Evolutionary conservation across 2,329 filamentous ascomycete species (phyloP), one percentile per base, ranked within the genome.

Genomic region (Ophiocordyceps robertsii): DNA sequence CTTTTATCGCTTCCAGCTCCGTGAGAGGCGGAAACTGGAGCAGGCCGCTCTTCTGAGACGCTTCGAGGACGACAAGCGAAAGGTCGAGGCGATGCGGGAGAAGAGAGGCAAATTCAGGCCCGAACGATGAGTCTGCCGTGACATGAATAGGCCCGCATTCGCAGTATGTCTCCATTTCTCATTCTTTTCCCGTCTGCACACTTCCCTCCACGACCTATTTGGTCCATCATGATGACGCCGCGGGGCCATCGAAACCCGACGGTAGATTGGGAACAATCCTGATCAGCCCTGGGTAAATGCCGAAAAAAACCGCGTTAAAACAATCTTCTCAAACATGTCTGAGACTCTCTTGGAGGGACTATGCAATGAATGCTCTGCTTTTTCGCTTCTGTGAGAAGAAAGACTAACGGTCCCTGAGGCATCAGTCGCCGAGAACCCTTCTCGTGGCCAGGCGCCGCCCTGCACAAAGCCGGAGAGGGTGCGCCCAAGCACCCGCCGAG

Each of bases 1-100:
- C 60, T 93, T 93, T 57, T 93, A 93, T 60, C 70, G 85, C 45
- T 93, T 90, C 70, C 86, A 93, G 68, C 73, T 77, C 49, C 67
- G 86, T 38, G 83, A 92, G 67, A 79, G 77, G 66, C 76, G 80
- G 64, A 92, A 92, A 69, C 75, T 77, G 54, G 73, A 79, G 52
- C 82, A 86, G 59, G 70, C 74, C 38, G 72, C 79, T 45, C 56
- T 92, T 60, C 64, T 84, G 49, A 78, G 64, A 63, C 72, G 74
- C 49, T 92, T 92, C 62, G 80, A 88, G 58, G 76, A 84, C 58
- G 85, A 90, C 64, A 75, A 72, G 65, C 76, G 67, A 65, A 82
- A 77, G 62, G 76, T 92, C 38, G 69, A 75, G 54, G 77, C 77
- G 44, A 81, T 89, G 77, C 77, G 76, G 62, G 74, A 74, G 60